Percentiles rank a stretch among this genome's conserved stretches.
These are phyloP conservation scores for Porpolomopsis calyptriformis DNA, from an alignment of 768 basidiomycete species.

Conservation along the genomic window DNA sequence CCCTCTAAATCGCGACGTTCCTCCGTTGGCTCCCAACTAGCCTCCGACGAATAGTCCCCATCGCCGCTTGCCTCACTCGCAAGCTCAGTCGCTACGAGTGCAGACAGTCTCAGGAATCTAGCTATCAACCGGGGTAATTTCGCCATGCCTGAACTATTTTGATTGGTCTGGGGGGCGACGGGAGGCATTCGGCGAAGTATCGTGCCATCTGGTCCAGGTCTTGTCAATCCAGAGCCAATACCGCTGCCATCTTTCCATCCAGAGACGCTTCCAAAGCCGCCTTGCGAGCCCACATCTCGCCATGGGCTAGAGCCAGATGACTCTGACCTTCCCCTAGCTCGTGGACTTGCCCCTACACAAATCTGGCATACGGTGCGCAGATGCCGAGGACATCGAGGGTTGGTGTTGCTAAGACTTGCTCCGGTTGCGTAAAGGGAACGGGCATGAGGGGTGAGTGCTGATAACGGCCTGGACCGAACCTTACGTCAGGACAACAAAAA, in stretches of 20 bases:
- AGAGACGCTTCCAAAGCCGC: slow-evolving; percentile 36
- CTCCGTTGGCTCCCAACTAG: slow-evolving; percentile 17
- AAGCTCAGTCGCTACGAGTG: slow-evolving; percentile 67
- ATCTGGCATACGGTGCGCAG: slow-evolving; percentile 66
- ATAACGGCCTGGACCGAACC: slow-evolving; percentile 14
- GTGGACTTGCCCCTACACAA: slow-evolving; percentile 50
- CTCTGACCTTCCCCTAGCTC: neutral
- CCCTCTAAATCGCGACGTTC: slow-evolving; percentile 4
- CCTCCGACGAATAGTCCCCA: slow-evolving; percentile 22
- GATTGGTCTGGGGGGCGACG: neutral
- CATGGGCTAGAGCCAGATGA: neutral
- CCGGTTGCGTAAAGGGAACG: slow-evolving; percentile 48
- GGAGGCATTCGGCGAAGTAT: slow-evolving; percentile 40
- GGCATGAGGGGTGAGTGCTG: slow-evolving; percentile 30
- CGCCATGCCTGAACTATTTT: slow-evolving; percentile 44
- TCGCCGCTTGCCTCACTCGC: slow-evolving; percentile 59
- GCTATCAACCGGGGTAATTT: slow-evolving; percentile 57
- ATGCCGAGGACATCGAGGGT: slow-evolving; percentile 65
- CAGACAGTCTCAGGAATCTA: slow-evolving; percentile 67
- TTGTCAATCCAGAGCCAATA: slow-evolving; percentile 57
- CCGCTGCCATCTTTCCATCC: slow-evolving; percentile 72
- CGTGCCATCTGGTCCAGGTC: slow-evolving; percentile 45
- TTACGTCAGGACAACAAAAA: too few species aligned
- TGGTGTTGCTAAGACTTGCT: slow-evolving; percentile 49
- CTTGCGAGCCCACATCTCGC: neutral